Conservation (phyloP, 345 rosid genomes). For the Populus euphratica region DNA sequence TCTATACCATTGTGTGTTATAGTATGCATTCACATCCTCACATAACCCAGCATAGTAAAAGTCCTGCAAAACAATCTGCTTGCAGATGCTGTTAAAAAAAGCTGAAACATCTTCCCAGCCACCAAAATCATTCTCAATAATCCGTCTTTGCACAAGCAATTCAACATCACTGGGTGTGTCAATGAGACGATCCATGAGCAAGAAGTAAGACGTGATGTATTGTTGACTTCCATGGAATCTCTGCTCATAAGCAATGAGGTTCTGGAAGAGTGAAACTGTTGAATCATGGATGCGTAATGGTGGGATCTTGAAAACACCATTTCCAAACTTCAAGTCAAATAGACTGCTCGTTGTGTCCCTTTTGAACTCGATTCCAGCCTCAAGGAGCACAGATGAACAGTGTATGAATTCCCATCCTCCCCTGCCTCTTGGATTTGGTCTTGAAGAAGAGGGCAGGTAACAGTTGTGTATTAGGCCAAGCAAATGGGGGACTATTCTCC, state of each 20-base stretch:
- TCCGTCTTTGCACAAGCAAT: slow-evolving; percentile 3
- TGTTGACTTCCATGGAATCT: slow-evolving; percentile 4
- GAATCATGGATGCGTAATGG: slow-evolving; percentile 21
- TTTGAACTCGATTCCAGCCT: slow-evolving; percentile 37
- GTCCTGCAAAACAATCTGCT: slow-evolving; percentile 11
- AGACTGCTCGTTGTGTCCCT: slow-evolving; percentile 9
- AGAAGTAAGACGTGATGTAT: slow-evolving; percentile 7
- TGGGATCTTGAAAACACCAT: slow-evolving; percentile 31
- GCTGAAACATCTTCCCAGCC: slow-evolving; percentile 11
- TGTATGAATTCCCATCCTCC: slow-evolving; percentile 20
- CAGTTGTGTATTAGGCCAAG: slow-evolving; percentile 12
- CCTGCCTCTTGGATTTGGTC: neutral
- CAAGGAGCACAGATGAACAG: slow-evolving; percentile 28
- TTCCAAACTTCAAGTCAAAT: slow-evolving; percentile 24
- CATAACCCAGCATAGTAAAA: neutral
- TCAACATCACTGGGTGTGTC: slow-evolving; percentile 13
- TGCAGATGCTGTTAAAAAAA: slow-evolving; percentile 14
- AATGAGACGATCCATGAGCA: slow-evolving; percentile 17
- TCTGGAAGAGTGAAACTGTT: slow-evolving; percentile 24
- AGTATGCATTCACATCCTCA: slow-evolving; percentile 4
- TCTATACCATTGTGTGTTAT: neutral
- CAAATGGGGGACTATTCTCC: neutral
- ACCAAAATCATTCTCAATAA: slow-evolving; percentile 7
- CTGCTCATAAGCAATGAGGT: slow-evolving; percentile 36
- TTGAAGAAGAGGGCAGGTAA: slow-evolving; percentile 7